phyloP scores from a whole-genome alignment of 2,329 filamentous ascomycete genomes.

The Orbilia ellipsospora region DNA sequence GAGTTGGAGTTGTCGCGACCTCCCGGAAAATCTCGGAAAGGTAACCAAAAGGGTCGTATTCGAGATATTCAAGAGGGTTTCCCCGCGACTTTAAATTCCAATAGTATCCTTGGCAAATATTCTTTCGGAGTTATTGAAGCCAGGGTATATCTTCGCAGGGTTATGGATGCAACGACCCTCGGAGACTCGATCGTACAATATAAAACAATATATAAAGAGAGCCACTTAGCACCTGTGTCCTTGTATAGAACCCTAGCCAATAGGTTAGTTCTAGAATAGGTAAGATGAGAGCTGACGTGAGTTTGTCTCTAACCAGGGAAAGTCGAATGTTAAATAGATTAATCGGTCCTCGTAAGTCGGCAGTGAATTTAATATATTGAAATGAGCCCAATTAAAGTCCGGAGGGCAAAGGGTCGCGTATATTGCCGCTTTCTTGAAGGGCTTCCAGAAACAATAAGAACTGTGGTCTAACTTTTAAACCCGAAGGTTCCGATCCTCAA shows the following conservation, averaged over 20 bases:
- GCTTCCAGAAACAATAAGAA: conserved; percentile 7
- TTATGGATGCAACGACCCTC: too few species aligned
- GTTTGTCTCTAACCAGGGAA: conserved; percentile 34
- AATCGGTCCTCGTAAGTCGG: conserved; percentile 24
- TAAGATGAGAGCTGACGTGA: conserved; percentile 16
- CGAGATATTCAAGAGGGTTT: too few species aligned
- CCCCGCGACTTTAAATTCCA: too few species aligned
- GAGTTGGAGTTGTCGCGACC: too few species aligned
- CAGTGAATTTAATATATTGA: conserved; percentile 43
- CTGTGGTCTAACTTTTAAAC: background rate
- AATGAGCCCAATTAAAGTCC: conserved; percentile 17
- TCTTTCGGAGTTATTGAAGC: too few species aligned
- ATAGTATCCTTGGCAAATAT: too few species aligned
- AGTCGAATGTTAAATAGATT: conserved; percentile 52
- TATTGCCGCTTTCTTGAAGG: too few species aligned
- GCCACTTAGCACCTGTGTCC: background rate
- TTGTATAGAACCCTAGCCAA: conserved; percentile 34
- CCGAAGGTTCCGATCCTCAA: conserved; percentile 9
- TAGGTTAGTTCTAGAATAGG: conserved; percentile 6
- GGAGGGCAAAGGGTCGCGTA: background rate
- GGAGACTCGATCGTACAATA: too few species aligned
- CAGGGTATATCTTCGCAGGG: too few species aligned
- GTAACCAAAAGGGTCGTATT: too few species aligned
- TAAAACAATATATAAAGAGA: too few species aligned
- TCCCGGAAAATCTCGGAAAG: too few species aligned